Evolutionary conservation across 306 rosid genomes (phyloP), one percentile per base, ranked within the genome.

Genomic region (Morella rubra): DNA sequence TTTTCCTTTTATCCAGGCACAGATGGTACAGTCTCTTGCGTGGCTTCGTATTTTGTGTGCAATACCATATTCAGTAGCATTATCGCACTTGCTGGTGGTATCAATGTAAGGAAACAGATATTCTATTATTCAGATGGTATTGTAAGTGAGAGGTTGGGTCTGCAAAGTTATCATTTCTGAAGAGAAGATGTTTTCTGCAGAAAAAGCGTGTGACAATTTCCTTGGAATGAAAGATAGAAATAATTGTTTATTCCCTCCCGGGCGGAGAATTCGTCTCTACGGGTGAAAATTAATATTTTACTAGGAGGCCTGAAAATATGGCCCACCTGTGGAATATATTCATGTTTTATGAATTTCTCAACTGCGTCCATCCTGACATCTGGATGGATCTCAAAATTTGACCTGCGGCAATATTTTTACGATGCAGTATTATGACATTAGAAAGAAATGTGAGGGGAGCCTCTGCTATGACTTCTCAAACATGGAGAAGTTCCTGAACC

Each of bases 391-490:
- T 40, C 69, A 84, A 68, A 85, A 54, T 78, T 87, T 86, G 76
- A 89, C 73, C 7, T 20, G 75, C 53, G 13, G 41, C 41, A 73
- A 7, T 84, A 52, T 55, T 15, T 69, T 72, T 69, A n/a, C 53
- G 14, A 11, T 85, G 89, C 91, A 95, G 99, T 91, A 95, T 82
- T 95, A 95, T 76, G 99, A 95, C 87, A 86, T 95, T 82, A 83
- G 99, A 74, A 91, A 90, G 88, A 83, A 89, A 80, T 95, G 99
- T 41, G 93, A 80, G 54, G 98, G 98, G 75, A 83, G 77, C 74
- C 96, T 95, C 72, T 95, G 99, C 90, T 95, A 95, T 72, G 97
- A 95, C 78, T 95, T 95, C 84, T 95, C 99, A 7, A 89, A 91
- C 81, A 82, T 92, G 96, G 99, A 95, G 85, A 92, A 88, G 77